Conservation (phyloP, 1,139 yeast species). For the Trichomonascaceae sp. region DNA sequence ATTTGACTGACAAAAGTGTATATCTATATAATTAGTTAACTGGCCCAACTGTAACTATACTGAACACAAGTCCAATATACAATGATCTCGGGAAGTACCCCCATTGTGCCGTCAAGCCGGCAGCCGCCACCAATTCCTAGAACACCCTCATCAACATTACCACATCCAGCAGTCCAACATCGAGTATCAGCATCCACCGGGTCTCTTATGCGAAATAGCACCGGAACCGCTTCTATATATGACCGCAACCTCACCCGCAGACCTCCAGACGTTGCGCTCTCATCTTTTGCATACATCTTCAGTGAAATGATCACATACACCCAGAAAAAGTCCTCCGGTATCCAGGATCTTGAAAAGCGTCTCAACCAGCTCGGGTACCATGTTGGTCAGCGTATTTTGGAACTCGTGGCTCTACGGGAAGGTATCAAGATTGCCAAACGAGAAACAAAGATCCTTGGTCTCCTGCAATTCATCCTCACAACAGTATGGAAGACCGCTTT, state of each 20-base stretch:
- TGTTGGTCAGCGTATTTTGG: conserved; percentile 48
- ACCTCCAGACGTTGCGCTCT: conserved; percentile 50
- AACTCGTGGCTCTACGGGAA: conserved; percentile 43
- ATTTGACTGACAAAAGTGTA: no score
- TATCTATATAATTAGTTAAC: no score
- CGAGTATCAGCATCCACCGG: conserved; percentile 1
- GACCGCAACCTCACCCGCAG: conserved; percentile 57
- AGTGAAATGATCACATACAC: conserved; percentile 61
- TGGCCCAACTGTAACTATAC: no score
- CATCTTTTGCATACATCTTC: conserved; percentile 58
- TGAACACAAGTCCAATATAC: no score
- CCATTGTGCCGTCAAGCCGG: conserved; percentile 20
- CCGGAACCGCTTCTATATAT: conserved; percentile 31
- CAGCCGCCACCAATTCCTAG: conserved; percentile 20
- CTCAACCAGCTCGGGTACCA: conserved; percentile 67
- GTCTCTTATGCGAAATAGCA: conserved; percentile 4
- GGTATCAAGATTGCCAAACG: conserved; percentile 55
- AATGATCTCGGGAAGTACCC: no score
- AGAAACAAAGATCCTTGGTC: conserved; percentile 60
- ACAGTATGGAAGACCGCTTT: conserved; percentile 73
- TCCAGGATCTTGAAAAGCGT: conserved; percentile 64
- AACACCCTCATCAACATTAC: conserved; percentile 21
- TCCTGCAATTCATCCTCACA: conserved; percentile 73
- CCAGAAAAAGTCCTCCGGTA: conserved; percentile 51
- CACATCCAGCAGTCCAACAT: conserved; percentile 13